Conservation (phyloP, 345 rosid species). For the Syzygium jambos region DNA sequence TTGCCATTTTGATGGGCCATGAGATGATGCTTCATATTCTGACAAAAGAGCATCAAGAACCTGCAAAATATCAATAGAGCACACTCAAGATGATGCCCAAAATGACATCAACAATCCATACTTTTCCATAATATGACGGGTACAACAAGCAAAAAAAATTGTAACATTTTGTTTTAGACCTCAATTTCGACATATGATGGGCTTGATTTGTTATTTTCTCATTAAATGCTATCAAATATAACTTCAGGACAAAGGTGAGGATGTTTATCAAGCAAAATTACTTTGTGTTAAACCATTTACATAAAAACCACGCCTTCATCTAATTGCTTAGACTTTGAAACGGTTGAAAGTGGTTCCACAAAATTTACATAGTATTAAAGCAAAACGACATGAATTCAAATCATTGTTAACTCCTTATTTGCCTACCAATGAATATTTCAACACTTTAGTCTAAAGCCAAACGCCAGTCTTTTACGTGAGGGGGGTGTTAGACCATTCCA, state of each 20-base stretch:
- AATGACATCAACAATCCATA: background rate
- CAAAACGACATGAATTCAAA: background rate
- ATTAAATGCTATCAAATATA: background rate
- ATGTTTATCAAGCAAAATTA: background rate
- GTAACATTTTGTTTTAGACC: background rate
- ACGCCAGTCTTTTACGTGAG: background rate
- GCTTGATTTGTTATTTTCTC: background rate
- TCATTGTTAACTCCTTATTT: background rate
- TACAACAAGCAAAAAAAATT: background rate
- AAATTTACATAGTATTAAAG: background rate
- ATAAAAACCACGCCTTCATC: background rate
- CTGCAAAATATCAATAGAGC: conserved; percentile 20
- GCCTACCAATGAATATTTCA: background rate
- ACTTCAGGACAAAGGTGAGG: background rate
- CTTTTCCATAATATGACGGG: background rate
- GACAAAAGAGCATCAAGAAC: conserved; percentile 74
- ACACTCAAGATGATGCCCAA: background rate
- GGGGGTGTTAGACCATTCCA: background rate
- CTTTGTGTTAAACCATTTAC: background rate
- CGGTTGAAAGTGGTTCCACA: background rate
- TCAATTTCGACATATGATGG: background rate
- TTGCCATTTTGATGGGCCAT: conserved; percentile 96
- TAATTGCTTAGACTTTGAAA: background rate
- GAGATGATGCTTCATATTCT: conserved; percentile 69
- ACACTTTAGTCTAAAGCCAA: background rate